phyloP scores from a whole-genome alignment of 1,139 yeast genomes.

The Candida gigantensis region DNA sequence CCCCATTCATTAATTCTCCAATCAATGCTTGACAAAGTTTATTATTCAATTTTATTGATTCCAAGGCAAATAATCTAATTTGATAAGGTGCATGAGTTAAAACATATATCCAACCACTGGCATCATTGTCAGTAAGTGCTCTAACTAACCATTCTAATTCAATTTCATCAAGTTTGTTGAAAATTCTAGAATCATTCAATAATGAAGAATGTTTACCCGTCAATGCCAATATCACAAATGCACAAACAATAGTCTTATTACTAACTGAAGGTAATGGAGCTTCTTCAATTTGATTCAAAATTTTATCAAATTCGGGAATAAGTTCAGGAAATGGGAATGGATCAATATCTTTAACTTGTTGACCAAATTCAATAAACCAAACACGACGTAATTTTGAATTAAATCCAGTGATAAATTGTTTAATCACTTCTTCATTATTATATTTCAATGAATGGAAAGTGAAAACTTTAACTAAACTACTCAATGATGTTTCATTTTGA shows the following conservation, averaged over 20 bases:
- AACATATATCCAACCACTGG: slow-evolving; percentile 44
- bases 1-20: slow-evolving; percentile 12
- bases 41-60: slow-evolving; percentile 4
- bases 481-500: slow-evolving; percentile 66
- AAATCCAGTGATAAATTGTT: slow-evolving; percentile 46
- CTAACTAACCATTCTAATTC: slow-evolving; percentile 56
- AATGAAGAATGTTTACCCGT: slow-evolving; percentile 18
- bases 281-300: slow-evolving; percentile 44
- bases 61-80: slow-evolving; percentile 31
- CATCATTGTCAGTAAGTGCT: slow-evolving; percentile 36
- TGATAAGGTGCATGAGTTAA: slow-evolving; percentile 35
- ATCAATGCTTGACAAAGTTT: slow-evolving; percentile 22
- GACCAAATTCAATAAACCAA: slow-evolving; percentile 65
- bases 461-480: slow-evolving; percentile 51
- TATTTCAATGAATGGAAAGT: slow-evolving; percentile 33
- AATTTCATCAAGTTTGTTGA: slow-evolving; percentile 46
- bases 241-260: slow-evolving; percentile 49
- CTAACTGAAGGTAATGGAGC: slow-evolving; percentile 53
- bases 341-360: slow-evolving; percentile 19
- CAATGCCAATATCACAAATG: slow-evolving; percentile 38
- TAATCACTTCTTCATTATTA: slow-evolving; percentile 14
- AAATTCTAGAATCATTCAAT: slow-evolving; percentile 46
- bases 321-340: slow-evolving; percentile 8
- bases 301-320: slow-evolving; percentile 16
- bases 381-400: slow-evolving; percentile 61